Evolutionary conservation across 2,329 filamentous ascomycete species (phyloP).

Genomic region (Phaeosphaeria sp.): DNA sequence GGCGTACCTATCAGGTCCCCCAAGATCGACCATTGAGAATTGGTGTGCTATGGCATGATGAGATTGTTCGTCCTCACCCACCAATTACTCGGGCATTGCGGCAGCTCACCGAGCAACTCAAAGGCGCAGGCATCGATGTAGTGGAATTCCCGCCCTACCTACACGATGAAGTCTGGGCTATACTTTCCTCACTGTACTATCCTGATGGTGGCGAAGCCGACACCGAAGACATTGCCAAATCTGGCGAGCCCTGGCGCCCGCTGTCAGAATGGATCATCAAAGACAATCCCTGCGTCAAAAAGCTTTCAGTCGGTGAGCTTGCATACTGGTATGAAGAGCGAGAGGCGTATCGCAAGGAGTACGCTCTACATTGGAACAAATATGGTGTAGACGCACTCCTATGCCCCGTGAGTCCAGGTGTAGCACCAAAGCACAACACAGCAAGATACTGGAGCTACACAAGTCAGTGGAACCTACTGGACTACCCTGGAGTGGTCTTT

Average conservation of each 20-base stretch:
- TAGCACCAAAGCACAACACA: constrained; percentile 60
- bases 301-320: constrained; percentile 51
- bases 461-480: constrained; percentile 71
- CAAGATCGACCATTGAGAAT: constrained; percentile 54
- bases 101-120: constrained; percentile 53
- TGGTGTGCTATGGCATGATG: constrained; percentile 70
- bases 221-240: constrained; percentile 56
- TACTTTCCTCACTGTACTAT: constrained; percentile 54
- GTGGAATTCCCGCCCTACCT: constrained; percentile 59
- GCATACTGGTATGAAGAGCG: constrained; percentile 52
- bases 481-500: constrained; percentile 69
- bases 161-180: constrained; percentile 58
- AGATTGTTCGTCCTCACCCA: constrained; percentile 69
- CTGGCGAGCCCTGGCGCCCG: constrained; percentile 65
- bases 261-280: constrained; percentile 65
- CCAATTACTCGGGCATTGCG: constrained; percentile 66
- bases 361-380: constrained; percentile 54
- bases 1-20: constrained; percentile 49
- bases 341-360: constrained; percentile 54
- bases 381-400: constrained; percentile 65
- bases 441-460: constrained; percentile 71
- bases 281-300: constrained; percentile 58
- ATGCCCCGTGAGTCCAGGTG: constrained; percentile 63
- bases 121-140: constrained; percentile 57
- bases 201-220: constrained; percentile 66